Percentiles rank a stretch among this genome's conserved stretches.
These are phyloP conservation scores for Penicillium palitans DNA, from an alignment of 2,329 filamentous ascomycete genomes.

Conservation along the genomic window DNA sequence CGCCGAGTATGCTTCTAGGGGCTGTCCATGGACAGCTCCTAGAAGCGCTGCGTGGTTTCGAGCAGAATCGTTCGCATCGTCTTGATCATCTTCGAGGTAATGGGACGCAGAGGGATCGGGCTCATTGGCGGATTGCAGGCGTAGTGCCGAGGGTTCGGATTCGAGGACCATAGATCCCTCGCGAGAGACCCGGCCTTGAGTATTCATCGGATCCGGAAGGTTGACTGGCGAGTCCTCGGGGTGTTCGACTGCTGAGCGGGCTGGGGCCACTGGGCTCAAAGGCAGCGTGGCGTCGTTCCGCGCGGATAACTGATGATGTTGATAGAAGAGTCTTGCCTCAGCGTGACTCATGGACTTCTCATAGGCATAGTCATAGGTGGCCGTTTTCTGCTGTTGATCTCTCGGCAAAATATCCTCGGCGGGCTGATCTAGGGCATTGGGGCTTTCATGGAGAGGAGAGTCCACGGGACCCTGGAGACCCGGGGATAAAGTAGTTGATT, in stretches of 20 bases:
- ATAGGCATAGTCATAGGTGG: slow-evolving; percentile 88
- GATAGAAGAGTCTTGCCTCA: slow-evolving; percentile 95
- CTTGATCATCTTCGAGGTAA: slow-evolving; percentile 25
- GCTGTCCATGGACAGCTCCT: slow-evolving; percentile 53
- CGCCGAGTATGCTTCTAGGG: slow-evolving; percentile 51
- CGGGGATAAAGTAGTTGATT: slow-evolving; percentile 7
- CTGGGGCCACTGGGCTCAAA: slow-evolving; percentile 34
- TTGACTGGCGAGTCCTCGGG: slow-evolving; percentile 9
- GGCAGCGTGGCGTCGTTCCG: slow-evolving; percentile 39
- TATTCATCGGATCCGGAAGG: slow-evolving; percentile 1
- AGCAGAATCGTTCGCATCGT: slow-evolving; percentile 51
- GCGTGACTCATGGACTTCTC: slow-evolving; percentile 94
- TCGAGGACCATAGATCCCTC: slow-evolving; percentile 17
- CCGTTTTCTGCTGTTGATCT: slow-evolving; percentile 64
- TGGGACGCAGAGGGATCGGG: slow-evolving; percentile 10
- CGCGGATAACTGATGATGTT: slow-evolving; percentile 73
- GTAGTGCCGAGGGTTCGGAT: slow-evolving; percentile 10
- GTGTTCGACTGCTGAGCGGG: slow-evolving; percentile 15
- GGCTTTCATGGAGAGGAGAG: slow-evolving; percentile 13
- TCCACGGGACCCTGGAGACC: slow-evolving; percentile 11
- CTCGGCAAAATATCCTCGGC: slow-evolving; percentile 37
- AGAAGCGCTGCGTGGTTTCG: slow-evolving; percentile 54
- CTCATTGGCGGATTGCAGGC: slow-evolving; percentile 6
- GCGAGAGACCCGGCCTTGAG: background rate
- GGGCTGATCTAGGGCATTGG: slow-evolving; percentile 10